These are phyloP conservation scores for Candida sp. DNA, from an alignment of 1,139 yeast genomes.

Conservation along the genomic window DNA sequence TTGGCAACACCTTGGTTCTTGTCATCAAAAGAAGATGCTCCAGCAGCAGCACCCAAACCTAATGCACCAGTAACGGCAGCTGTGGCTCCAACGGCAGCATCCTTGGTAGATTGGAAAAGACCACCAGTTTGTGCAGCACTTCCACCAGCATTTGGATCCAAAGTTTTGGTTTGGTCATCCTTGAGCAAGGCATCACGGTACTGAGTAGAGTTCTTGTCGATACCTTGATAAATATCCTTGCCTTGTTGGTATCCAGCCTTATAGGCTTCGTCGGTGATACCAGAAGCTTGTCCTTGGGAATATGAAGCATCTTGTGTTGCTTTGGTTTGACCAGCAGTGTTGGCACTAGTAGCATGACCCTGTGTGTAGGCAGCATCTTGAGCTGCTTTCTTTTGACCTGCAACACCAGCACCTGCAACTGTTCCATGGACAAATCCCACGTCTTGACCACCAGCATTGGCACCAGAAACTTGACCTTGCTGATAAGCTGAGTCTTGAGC, in stretches of 20 bases:
- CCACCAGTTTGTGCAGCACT: constrained; percentile 4
- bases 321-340: not conserved
- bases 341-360: not conserved
- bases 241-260: constrained; percentile 12
- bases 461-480: constrained; percentile 6
- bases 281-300: constrained; percentile 6
- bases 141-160: constrained; percentile 9
- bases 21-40: constrained; percentile 15
- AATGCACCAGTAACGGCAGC: constrained; percentile 13
- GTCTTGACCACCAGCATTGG: not conserved
- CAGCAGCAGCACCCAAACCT: constrained; percentile 5
- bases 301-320: not conserved
- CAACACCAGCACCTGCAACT: not conserved
- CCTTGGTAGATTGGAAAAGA: constrained; percentile 7
- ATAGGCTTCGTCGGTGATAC: constrained; percentile 7
- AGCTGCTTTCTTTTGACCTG: not conserved
- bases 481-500: not conserved
- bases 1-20: constrained; percentile 1
- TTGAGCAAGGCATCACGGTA: constrained; percentile 1
- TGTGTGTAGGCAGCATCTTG: not conserved
- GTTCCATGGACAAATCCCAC: no score
- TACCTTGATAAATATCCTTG: constrained; percentile 2
- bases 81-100: constrained; percentile 16
- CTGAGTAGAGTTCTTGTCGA: constrained; percentile 4
- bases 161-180: not conserved